Evolutionary conservation across 345 rosid species (phyloP).

Genomic region (Acer negundo): DNA sequence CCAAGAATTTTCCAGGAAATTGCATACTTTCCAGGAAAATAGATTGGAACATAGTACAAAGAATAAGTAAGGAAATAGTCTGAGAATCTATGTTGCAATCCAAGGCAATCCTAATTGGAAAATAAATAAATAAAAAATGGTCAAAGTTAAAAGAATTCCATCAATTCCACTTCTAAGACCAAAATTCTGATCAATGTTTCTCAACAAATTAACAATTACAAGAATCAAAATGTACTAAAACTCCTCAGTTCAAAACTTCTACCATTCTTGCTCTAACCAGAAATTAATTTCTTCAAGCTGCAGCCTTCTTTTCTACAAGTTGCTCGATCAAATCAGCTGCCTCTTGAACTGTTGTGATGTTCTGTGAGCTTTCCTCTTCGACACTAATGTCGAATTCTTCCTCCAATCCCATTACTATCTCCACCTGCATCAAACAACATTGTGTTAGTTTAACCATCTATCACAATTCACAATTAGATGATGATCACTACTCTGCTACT

Average conservation of each 20-base stretch:
- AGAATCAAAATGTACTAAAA: background rate
- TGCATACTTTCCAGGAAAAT: background rate
- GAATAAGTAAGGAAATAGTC: background rate
- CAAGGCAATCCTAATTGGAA: background rate
- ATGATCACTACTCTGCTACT: too few relatives aligned
- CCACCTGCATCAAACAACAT: constrained; percentile 50
- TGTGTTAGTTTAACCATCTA: too few relatives aligned
- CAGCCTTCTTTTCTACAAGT: constrained; percentile 58
- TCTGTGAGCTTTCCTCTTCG: constrained; percentile 74
- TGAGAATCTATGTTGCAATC: background rate
- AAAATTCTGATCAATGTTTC: background rate
- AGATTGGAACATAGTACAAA: background rate
- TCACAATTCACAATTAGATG: too few relatives aligned
- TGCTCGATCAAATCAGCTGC: constrained; percentile 83
- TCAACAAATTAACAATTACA: constrained; percentile 14
- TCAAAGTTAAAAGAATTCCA: background rate
- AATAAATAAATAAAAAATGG: background rate
- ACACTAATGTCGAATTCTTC: constrained; percentile 76
- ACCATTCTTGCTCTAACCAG: background rate
- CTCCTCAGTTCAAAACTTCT: constrained; percentile 9
- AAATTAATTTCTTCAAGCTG: constrained; percentile 13
- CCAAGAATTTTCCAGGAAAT: background rate
- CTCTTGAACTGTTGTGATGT: constrained; percentile 76
- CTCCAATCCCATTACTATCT: constrained; percentile 87
- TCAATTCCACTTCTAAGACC: background rate